phyloP scores from a whole-genome alignment of 2,329 filamentous ascomycete genomes.

The Fusarium sp. region DNA sequence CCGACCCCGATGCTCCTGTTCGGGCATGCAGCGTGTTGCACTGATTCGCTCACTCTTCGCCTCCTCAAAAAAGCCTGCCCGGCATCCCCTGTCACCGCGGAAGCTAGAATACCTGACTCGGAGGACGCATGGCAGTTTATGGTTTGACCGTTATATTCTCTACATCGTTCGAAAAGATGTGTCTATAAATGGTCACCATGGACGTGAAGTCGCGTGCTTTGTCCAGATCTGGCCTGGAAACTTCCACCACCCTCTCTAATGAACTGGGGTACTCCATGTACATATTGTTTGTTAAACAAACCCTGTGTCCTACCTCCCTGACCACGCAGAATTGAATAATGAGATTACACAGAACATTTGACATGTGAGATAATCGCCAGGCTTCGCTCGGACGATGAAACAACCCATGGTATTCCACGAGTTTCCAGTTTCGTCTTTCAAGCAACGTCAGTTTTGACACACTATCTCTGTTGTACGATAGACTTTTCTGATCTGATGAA shows the following conservation, averaged over 20 bases:
- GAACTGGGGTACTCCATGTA: background rate
- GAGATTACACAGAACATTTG: background rate
- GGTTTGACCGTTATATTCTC: background rate
- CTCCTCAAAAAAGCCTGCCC: slow-evolving; percentile 2
- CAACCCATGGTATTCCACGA: background rate
- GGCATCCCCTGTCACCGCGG: background rate
- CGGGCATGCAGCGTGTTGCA: slow-evolving; percentile 8
- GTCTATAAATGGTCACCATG: background rate
- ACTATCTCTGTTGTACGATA: background rate
- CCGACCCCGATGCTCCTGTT: background rate
- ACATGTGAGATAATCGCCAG: background rate
- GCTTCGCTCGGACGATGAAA: background rate
- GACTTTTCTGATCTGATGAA: background rate
- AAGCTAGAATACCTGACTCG: slow-evolving; percentile 5
- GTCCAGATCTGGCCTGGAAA: background rate
- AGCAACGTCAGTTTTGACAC: background rate
- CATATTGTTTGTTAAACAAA: background rate
- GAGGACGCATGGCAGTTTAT: background rate
- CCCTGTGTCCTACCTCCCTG: background rate
- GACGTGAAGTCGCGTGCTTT: background rate
- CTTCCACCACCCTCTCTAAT: background rate
- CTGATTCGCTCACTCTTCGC: slow-evolving; percentile 31
- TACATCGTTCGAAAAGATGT: background rate
- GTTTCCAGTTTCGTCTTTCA: background rate
- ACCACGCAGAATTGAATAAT: background rate